Evolutionary conservation across 768 basidiomycete species (phyloP).

Genomic region (Leccinum subtestaceum): DNA sequence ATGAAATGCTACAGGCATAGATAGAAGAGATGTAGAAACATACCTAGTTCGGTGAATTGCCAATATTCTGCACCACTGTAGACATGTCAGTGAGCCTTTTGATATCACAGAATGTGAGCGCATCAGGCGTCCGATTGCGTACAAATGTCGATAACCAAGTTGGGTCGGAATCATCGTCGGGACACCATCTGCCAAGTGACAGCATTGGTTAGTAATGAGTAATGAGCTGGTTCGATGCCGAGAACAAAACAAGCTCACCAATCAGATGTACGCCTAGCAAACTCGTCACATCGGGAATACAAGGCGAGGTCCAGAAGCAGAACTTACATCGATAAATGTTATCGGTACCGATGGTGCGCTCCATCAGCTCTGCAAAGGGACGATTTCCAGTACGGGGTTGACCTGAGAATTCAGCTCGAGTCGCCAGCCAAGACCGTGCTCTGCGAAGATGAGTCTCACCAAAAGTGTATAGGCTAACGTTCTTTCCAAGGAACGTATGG

Average conservation of each 20-base stretch:
- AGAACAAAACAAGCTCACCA: slow-evolving; percentile 27
- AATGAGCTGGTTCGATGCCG: neutral
- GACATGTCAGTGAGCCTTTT: neutral
- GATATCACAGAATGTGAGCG: slow-evolving; percentile 12
- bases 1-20: neutral
- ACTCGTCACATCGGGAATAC: neutral
- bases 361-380: slow-evolving; percentile 40
- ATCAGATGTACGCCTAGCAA: slow-evolving; percentile 41
- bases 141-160: slow-evolving; percentile 50
- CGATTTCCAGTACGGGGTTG: slow-evolving; percentile 49
- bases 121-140: slow-evolving; percentile 5
- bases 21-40: neutral
- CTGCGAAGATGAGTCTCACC: slow-evolving; percentile 29
- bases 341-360: slow-evolving; percentile 33
- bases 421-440: neutral
- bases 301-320: neutral
- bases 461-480: slow-evolving; percentile 41
- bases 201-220: neutral
- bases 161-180: slow-evolving; percentile 46
- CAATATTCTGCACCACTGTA: slow-evolving; percentile 42
- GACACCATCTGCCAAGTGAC: slow-evolving; percentile 42
- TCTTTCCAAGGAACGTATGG: slow-evolving; percentile 27
- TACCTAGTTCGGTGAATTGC: slow-evolving; percentile 45
- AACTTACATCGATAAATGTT: slow-evolving; percentile 43
- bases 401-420: slow-evolving; percentile 29